These are phyloP conservation scores for Henckelia pumila DNA, from an alignment of 257 asterid species.

Conservation along the genomic window DNA sequence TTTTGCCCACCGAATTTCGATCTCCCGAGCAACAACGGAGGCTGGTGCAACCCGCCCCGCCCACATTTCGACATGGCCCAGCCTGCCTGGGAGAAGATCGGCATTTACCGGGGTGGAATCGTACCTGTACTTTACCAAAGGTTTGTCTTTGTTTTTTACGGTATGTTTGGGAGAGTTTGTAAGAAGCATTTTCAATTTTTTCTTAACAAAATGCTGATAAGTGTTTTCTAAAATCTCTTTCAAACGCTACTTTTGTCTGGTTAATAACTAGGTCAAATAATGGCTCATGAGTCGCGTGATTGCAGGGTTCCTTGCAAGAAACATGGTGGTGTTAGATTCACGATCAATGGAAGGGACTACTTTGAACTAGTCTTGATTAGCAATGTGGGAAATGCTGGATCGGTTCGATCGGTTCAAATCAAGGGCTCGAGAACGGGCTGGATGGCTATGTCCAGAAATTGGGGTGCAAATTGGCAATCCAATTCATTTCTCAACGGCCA, in stretches of 20 bases:
- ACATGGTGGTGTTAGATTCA: conserved; percentile 78
- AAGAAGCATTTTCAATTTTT: too few relatives aligned
- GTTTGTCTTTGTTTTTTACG: too few relatives aligned
- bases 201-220: too few relatives aligned
- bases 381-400: conserved; percentile 84
- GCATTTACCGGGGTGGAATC: conserved; percentile 59
- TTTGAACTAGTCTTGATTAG: conserved; percentile 68
- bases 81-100: conserved; percentile 72
- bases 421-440: conserved; percentile 72
- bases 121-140: conserved; percentile 63
- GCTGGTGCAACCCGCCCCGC: conserved; percentile 83
- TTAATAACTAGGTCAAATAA: too few relatives aligned
- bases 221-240: too few relatives aligned
- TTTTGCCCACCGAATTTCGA: conserved; percentile 69
- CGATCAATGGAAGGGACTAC: conserved; percentile 64
- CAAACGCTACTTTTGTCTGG: too few relatives aligned
- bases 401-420: conserved; percentile 55
- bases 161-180: too few relatives aligned
- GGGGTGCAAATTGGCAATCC: conserved; percentile 99
- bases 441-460: conserved; percentile 77
- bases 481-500: conserved; percentile 68
- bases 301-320: conserved; percentile 83
- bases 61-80: conserved; percentile 80
- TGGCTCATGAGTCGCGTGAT: too few relatives aligned
- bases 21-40: conserved; percentile 63